These are phyloP conservation scores for Penicillium sp. DNA, from an alignment of 2,329 filamentous ascomycete genomes.

Conservation along the genomic window DNA sequence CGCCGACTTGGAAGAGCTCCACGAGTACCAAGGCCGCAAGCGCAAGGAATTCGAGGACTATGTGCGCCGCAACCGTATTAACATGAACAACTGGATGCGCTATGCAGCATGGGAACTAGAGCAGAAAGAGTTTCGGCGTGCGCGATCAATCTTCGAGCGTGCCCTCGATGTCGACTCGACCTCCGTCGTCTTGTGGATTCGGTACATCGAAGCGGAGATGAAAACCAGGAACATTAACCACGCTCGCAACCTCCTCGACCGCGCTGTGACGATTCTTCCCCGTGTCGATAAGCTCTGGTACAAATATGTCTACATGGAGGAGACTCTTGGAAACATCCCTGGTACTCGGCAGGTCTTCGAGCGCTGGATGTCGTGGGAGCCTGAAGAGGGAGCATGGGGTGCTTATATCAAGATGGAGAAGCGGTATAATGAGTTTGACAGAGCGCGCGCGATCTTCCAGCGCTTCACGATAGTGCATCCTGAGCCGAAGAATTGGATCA, in stretches of 20 bases:
- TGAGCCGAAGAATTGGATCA: slow-evolving; percentile 96
- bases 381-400: slow-evolving; percentile 91
- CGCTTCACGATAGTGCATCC: slow-evolving; percentile 90
- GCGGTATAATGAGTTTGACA: slow-evolving; percentile 86
- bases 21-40: slow-evolving; percentile 95
- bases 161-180: slow-evolving; percentile 90
- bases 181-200: slow-evolving; percentile 81
- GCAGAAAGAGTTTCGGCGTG: slow-evolving; percentile 93
- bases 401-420: slow-evolving; percentile 98
- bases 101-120: slow-evolving; percentile 98
- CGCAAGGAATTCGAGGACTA: slow-evolving; percentile 97
- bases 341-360: slow-evolving; percentile 94
- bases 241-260: slow-evolving; percentile 88
- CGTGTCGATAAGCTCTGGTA: slow-evolving; percentile 97
- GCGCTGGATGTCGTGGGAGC: slow-evolving; percentile 98
- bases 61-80: slow-evolving; percentile 89
- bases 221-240: slow-evolving; percentile 95
- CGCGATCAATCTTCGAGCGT: slow-evolving; percentile 89
- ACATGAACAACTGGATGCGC: slow-evolving; percentile 98
- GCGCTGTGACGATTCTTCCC: slow-evolving; percentile 88
- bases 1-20: slow-evolving; percentile 93
- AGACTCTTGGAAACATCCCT: slow-evolving; percentile 91
- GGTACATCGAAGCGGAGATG: slow-evolving; percentile 96
- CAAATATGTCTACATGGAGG: slow-evolving; percentile 98
- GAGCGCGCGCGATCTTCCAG: slow-evolving; percentile 86